Evolutionary conservation across 2,329 filamentous ascomycete genomes (phyloP).

Genomic region (Curvularia verruculosa): DNA sequence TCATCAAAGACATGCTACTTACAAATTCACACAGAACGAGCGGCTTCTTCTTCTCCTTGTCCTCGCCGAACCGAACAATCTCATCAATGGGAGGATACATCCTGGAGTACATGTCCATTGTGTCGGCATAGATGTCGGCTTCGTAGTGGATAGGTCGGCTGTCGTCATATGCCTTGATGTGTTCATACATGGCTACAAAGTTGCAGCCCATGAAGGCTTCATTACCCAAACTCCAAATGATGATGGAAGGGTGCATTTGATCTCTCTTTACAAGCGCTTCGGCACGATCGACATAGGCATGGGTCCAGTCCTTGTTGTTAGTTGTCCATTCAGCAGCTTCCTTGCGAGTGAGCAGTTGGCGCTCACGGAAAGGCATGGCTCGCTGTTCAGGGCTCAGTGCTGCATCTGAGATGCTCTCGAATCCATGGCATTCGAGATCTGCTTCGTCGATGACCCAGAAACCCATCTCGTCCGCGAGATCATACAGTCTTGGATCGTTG

Average conservation of each 20-base stretch:
- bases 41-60: slow-evolving; percentile 56
- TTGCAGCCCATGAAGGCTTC: slow-evolving; percentile 75
- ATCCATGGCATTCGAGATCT: slow-evolving; percentile 57
- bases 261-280: slow-evolving; percentile 69
- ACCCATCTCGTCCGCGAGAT: slow-evolving; percentile 69
- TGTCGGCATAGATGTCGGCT: slow-evolving; percentile 64
- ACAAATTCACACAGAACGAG: slow-evolving; percentile 63
- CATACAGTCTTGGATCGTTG: slow-evolving; percentile 65
- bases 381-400: slow-evolving; percentile 31
- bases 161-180: slow-evolving; percentile 63
- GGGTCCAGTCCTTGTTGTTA: slow-evolving; percentile 66
- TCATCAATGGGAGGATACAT: slow-evolving; percentile 68
- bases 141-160: slow-evolving; percentile 70
- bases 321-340: slow-evolving; percentile 65
- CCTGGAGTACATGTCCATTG: slow-evolving; percentile 69
- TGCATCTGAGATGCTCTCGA: slow-evolving; percentile 47
- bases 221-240: slow-evolving; percentile 76
- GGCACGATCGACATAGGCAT: slow-evolving; percentile 71
- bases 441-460: slow-evolving; percentile 68
- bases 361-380: slow-evolving; percentile 64
- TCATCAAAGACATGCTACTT: slow-evolving; percentile 3
- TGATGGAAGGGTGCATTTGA: slow-evolving; percentile 72
- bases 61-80: slow-evolving; percentile 56
- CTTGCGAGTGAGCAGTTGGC: slow-evolving; percentile 62
- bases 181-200: slow-evolving; percentile 70